Conservation (phyloP, 768 basidiomycete genomes). For the Mrakia blollopis region DNA sequence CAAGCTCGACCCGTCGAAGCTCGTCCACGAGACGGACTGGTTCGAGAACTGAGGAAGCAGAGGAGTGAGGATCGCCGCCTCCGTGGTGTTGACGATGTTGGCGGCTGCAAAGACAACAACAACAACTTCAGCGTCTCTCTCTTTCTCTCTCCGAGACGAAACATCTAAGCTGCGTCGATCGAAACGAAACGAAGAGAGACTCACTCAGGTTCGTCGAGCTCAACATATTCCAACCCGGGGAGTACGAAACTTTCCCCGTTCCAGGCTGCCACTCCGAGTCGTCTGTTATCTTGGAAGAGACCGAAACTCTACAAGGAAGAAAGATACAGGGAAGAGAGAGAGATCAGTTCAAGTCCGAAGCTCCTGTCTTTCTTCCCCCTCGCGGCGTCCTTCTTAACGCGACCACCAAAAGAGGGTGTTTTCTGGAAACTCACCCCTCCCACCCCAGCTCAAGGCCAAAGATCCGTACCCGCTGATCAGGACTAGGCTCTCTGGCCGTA, state of each 20-base stretch:
- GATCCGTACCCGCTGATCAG: not conserved
- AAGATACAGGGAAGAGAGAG: not conserved
- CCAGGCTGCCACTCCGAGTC: conserved; percentile 1
- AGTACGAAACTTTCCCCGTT: not conserved
- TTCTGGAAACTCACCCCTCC: conserved; percentile 9
- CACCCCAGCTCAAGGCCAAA: conserved; percentile 5
- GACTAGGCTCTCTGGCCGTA: not conserved
- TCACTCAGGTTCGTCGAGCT: conserved; percentile 13
- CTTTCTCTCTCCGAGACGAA: not conserved
- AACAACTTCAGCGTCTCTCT: not conserved
- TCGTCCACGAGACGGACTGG: conserved; percentile 24
- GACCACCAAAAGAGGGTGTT: not conserved
- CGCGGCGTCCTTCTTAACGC: not conserved
- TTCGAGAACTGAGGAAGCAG: conserved; percentile 1
- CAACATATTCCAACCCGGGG: conserved; percentile 19
- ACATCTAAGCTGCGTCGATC: not conserved
- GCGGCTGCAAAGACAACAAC: not conserved
- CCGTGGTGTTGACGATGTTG: conserved; percentile 18
- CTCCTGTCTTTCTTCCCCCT: not conserved
- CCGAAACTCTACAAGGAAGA: not conserved
- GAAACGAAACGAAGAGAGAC: not conserved
- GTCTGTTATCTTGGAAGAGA: not conserved
- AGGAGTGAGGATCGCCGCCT: not conserved
- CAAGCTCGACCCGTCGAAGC: not conserved
- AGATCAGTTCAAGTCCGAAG: not conserved